phyloP scores from a whole-genome alignment of 225 moss, liverwort and hornwort species.

The Ulota crispa region DNA sequence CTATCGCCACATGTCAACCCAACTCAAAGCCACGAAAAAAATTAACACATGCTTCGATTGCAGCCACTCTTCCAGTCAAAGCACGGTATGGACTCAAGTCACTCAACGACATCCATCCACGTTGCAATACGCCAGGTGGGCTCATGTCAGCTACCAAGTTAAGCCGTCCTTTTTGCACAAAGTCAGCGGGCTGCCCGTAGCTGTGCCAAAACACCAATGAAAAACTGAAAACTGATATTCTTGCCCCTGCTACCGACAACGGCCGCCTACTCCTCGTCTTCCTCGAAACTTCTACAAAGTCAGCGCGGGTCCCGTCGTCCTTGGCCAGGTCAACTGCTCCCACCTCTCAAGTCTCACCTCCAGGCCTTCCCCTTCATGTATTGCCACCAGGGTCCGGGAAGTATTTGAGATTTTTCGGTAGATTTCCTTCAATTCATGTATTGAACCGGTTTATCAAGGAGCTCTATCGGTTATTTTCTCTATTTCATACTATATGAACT shows the following conservation, averaged over 20 bases:
- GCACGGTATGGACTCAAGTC: neutral
- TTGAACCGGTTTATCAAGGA: no score
- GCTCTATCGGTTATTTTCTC: no score
- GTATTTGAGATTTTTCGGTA: no score
- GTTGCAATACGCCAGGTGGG: no score
- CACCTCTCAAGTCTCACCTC: neutral
- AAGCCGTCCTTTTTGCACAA: neutral
- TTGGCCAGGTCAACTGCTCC: neutral
- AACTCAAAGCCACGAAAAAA: no score
- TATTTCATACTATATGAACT: no score
- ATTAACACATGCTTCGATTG: no score
- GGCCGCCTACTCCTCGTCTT: neutral
- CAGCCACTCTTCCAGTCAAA: no score
- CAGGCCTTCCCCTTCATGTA: neutral
- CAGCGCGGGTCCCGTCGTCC: conserved; percentile 25
- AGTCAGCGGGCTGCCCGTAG: conserved; percentile 26
- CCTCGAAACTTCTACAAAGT: neutral
- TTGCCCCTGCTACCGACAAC: conserved; percentile 30
- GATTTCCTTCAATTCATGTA: no score
- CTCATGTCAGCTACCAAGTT: neutral
- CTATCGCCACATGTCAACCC: no score
- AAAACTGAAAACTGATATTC: neutral
- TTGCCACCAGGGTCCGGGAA: no score
- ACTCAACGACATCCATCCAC: neutral
- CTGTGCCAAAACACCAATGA: neutral